Conservation (phyloP, 108 stramenopile species). For the Discostella pseudostelligera region DNA sequence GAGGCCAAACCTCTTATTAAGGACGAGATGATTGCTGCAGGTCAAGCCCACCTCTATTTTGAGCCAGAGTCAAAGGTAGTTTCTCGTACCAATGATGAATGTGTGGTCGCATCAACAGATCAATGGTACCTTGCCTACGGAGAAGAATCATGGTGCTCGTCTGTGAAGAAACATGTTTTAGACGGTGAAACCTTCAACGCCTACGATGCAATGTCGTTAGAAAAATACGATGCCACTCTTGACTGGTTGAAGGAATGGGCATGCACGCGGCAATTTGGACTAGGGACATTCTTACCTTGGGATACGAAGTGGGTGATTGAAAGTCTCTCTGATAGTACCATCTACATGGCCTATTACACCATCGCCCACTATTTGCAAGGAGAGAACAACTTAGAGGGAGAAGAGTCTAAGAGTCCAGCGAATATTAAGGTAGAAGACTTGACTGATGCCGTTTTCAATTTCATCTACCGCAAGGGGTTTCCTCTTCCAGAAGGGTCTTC, state of each 20-base stretch:
- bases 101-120: conserved; percentile 97
- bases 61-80: conserved; percentile 95
- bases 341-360: conserved; percentile 99
- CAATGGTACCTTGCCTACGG: conserved; percentile 99
- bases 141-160: conserved; percentile 77
- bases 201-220: conserved; percentile 74
- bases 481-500: conserved; percentile 64
- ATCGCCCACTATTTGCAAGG: conserved; percentile 94
- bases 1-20: conserved; percentile 94
- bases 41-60: conserved; percentile 90
- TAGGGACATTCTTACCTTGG: conserved; percentile 97
- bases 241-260: conserved; percentile 99
- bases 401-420: conserved; percentile 65
- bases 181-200: conserved; percentile 86
- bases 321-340: conserved; percentile 95
- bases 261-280: conserved; percentile 95
- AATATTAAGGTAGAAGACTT: conserved; percentile 82
- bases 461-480: conserved; percentile 82
- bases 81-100: conserved; percentile 95
- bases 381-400: conserved; percentile 87
- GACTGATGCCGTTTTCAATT: conserved; percentile 92
- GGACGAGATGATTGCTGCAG: conserved; percentile 91
- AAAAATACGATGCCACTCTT: conserved; percentile 82
- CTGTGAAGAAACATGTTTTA: conserved; percentile 86
- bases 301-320: conserved; percentile 97